These are phyloP conservation scores for Dictyostelium purpureum DNA, from an alignment of 78 protist genomes.

Conservation along the genomic window DNA sequence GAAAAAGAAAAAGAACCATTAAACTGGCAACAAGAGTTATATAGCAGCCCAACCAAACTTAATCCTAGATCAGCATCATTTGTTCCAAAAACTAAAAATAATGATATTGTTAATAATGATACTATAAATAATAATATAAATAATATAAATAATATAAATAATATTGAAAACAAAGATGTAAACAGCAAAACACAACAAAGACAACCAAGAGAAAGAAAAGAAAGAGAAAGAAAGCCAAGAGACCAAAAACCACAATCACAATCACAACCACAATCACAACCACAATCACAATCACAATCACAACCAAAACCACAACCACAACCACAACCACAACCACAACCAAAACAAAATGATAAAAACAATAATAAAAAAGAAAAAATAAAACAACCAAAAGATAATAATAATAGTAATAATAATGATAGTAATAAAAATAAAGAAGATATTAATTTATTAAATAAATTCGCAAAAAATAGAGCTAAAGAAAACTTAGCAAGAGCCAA, in stretches of 20 bases:
- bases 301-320: slow-evolving; percentile 1
- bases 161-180: neutral
- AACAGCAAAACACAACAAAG: neutral
- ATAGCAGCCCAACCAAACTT: neutral
- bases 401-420: slow-evolving; percentile 14
- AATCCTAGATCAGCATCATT: slow-evolving; percentile 46
- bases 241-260: neutral
- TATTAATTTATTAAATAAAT: neutral
- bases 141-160: neutral
- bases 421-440: slow-evolving; percentile 9
- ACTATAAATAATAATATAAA: neutral
- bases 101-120: neutral
- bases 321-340: neutral
- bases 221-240: neutral
- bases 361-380: neutral
- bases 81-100: neutral
- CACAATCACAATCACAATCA: neutral
- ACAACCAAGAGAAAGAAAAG: neutral
- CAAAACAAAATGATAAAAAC: neutral
- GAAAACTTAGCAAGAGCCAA: neutral
- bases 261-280: neutral
- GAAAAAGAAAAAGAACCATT: neutral
- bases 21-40: slow-evolving; percentile 68
- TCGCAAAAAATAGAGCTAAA: neutral
- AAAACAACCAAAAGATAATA: neutral